These are phyloP conservation scores for Tylopilus rubrobrunneus DNA, from an alignment of 768 basidiomycete species.

Conservation along the genomic window DNA sequence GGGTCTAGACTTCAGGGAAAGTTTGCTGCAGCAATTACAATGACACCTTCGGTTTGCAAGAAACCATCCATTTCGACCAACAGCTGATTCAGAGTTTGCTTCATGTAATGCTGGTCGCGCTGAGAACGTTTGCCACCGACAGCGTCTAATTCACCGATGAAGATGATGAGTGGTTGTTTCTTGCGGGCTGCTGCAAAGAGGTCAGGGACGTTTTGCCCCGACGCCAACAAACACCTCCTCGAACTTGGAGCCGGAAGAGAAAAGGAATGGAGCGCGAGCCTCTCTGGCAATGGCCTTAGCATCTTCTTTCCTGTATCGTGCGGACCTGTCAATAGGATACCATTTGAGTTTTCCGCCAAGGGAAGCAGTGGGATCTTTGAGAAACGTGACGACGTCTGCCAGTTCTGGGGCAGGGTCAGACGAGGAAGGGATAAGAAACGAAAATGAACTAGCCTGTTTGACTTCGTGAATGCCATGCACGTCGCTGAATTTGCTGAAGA, in stretches of 20 bases:
- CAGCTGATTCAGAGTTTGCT: slow-evolving; percentile 93
- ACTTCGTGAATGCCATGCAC: slow-evolving; percentile 98
- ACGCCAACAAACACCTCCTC: slow-evolving; percentile 98
- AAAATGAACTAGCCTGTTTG: slow-evolving; percentile 61
- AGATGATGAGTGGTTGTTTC: slow-evolving; percentile 95
- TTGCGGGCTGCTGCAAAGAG: slow-evolving; percentile 92
- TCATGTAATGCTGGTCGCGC: slow-evolving; percentile 85
- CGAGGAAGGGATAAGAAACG: not conserved
- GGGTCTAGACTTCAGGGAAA: slow-evolving; percentile 92
- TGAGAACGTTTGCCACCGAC: slow-evolving; percentile 86
- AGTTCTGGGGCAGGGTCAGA: slow-evolving; percentile 56
- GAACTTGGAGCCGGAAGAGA: slow-evolving; percentile 94
- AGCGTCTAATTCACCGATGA: slow-evolving; percentile 95
- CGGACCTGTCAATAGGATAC: slow-evolving; percentile 84
- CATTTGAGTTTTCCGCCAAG: slow-evolving; percentile 94
- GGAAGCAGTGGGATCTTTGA: slow-evolving; percentile 84
- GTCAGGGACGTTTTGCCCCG: slow-evolving; percentile 89
- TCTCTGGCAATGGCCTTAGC: slow-evolving; percentile 96
- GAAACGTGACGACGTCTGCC: slow-evolving; percentile 90
- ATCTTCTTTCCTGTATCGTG: slow-evolving; percentile 84
- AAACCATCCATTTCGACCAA: slow-evolving; percentile 98
- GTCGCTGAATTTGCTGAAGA: slow-evolving; percentile 81
- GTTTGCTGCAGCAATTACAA: slow-evolving; percentile 97
- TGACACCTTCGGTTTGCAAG: slow-evolving; percentile 87
- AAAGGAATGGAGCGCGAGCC: slow-evolving; percentile 96